Base-by-base conservation (phyloP, 192 early-diverging fungal species). In the Phlyctochytrium planicorne region DNA sequence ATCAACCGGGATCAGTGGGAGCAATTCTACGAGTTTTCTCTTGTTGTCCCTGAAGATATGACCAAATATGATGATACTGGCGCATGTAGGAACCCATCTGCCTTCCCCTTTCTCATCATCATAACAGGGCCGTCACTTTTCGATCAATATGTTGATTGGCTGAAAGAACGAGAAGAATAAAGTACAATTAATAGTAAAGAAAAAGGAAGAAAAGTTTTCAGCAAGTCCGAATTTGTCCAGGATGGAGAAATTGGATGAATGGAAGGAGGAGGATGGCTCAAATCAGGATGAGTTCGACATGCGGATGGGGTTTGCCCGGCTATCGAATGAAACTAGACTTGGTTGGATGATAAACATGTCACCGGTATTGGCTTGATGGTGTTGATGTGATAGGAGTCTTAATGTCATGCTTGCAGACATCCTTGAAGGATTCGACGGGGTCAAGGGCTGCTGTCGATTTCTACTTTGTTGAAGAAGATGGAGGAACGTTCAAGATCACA, bases 301-400 rank as follows among this genome's bases (percentile, higher is more conserved):
- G 24, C 61, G 61, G 4, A 62, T 62, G 61, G 61, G 61, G 35
- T 62, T 36, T 25, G 6, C 61, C 6, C 20, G 74, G 25, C 75
- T 73, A 53, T 62, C 33, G 1, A 80, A 84, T 53, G 78, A 76
- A 2, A 60, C 67, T 29, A 67, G 61, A 59, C 65, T 85, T 30
- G 97, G 97, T 0, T 99, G 97, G 97, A 80, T 99, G 34, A 86
- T 96, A 31, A 99, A 99, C 82, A 96, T 97, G 83, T 91, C 94
- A 68, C 79, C 90, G 59, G 92, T 93, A 82, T n/a, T n/a, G n/a
- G n/a, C 71, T 63, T 4, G 30, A 55, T 64, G 50, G 40, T 65
- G n/a, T 61, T 27, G 52, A 34, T 59, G 20, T 4, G 33, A 20
- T 34, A 30, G 27, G 35, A 20, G 27, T 27, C 27, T 30, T 30